phyloP scores from a whole-genome alignment of 441 rosid species.

The Oxalis stricta region DNA sequence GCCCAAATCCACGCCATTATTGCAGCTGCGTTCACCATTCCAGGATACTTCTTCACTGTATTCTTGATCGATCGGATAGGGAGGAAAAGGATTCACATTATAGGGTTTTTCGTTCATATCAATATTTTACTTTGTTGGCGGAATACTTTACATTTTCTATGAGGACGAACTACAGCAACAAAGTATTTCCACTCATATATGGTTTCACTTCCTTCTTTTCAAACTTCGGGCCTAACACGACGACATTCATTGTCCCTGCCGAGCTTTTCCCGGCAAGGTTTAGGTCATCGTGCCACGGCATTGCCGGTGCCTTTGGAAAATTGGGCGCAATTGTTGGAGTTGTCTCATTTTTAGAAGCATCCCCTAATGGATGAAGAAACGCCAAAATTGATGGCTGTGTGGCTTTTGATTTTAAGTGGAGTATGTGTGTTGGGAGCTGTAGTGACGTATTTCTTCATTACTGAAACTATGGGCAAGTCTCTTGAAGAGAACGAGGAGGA shows the following conservation, averaged over 20 bases:
- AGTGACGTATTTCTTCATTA: constrained; percentile 36
- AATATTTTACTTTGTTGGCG: constrained; percentile 33
- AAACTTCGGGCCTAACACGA: constrained; percentile 70
- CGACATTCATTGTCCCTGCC: constrained; percentile 68
- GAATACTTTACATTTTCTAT: constrained; percentile 24
- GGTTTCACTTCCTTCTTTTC: constrained; percentile 50
- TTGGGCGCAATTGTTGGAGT: constrained; percentile 58
- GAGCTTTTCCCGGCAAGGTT: constrained; percentile 75
- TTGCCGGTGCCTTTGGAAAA: constrained; percentile 60
- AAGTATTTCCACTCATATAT: constrained; percentile 32
- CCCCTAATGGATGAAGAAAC: not conserved
- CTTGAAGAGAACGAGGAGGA: constrained; percentile 57
- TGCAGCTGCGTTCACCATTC: constrained; percentile 48
- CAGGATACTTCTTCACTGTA: constrained; percentile 54
- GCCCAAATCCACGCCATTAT: constrained; percentile 32
- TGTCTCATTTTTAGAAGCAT: constrained; percentile 38
- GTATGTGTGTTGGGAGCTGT: constrained; percentile 38
- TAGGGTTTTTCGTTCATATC: constrained; percentile 56
- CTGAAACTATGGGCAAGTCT: constrained; percentile 63
- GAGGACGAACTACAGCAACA: constrained; percentile 15
- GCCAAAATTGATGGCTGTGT: constrained; percentile 11
- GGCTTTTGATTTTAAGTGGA: constrained; percentile 31
- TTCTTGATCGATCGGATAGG: constrained; percentile 49
- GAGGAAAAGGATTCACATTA: constrained; percentile 40
- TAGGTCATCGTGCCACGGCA: constrained; percentile 70